Base-by-base conservation (phyloP, 768 basidiomycete species). In the Tubosaeta brunneosetosa region DNA sequence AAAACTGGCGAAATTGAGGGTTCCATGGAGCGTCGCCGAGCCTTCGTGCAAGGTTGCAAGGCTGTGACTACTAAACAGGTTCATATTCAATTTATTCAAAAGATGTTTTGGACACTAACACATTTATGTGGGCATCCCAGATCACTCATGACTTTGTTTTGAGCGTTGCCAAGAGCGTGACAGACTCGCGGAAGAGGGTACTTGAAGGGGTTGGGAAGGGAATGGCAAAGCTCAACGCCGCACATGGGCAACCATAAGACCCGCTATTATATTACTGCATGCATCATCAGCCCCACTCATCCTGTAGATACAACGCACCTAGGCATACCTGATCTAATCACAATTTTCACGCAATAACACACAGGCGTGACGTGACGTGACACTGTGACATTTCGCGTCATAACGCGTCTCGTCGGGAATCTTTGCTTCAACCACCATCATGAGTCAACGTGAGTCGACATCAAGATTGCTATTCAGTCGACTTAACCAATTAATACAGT, bases 151-250 rank as follows among this genome's bases (percentile, higher is more conserved):
- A 88, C 51, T 85, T 84, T 58, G 73, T 83, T 42, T 66, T 80
- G 51, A 74, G 74, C 19, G 67, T 85, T 26, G 80, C 79, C 12
- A 88, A 86, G 72, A 86, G 74, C 60, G 68, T 86, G 36, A 78
- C 75, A 6, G 88, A 92, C 26, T 72, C 88, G 3, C 82, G 85
- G 38, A 87, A 80, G 66, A 87, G 83, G 66, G 79, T 85, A 7
- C 66, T 83, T 19, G 87, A 88, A 50, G 88, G 88, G 26, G 72
- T 84, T 38, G 83, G 81, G 27, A 89, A 85, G 63, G 88, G 90
- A 16, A 74, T 87, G 50, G 61, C 66, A n/a, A 81, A 80, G 46
- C 66, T 86, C 43, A 73, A 71, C 60, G 67, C 74, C 34, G 71
- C 68, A 11, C 73, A 80, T 40, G 61, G 64, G 36, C 60, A 70